A percentile compares a stretch with the other conserved stretches of the same genome.
Evolutionary conservation across 345 rosid species (phyloP).

Genomic region (Leavenworthia alabamica): DNA sequence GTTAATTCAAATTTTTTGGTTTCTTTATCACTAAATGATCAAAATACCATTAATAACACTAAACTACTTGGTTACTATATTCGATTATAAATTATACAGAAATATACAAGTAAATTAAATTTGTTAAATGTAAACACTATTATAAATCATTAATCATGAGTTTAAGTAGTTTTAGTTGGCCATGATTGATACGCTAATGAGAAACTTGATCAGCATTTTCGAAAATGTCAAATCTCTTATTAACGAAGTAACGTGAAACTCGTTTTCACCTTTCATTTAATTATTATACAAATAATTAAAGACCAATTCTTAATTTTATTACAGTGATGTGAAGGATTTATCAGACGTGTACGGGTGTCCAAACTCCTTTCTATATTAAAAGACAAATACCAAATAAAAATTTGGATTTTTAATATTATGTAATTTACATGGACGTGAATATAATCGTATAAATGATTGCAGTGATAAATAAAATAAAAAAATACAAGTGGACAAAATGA

Average conservation of each 20-base stretch:
- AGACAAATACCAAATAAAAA: no score
- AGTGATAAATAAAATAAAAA: background rate
- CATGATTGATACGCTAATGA: constrained; percentile 2
- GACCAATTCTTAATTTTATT: constrained; percentile 7
- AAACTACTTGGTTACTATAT: no score
- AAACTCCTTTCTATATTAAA: background rate
- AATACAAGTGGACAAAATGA: constrained; percentile 1
- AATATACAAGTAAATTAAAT: background rate
- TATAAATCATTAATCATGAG: no score
- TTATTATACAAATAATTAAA: background rate
- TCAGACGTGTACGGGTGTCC: constrained; percentile 29
- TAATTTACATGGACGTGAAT: background rate
- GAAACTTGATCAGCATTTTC: constrained; percentile 24
- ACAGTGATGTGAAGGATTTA: constrained; percentile 9
- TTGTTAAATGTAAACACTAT: no score
- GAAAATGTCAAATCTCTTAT: background rate
- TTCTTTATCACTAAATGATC: background rate
- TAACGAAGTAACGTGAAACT: constrained; percentile 2
- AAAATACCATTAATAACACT: background rate
- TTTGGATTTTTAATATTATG: no score
- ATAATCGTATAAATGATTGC: background rate
- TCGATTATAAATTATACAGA: background rate
- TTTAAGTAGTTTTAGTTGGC: background rate
- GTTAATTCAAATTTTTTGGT: background rate
- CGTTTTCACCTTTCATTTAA: constrained; percentile 5